A percentile compares a stretch with the other conserved stretches of the same genome.
Conservation (phyloP, 2,329 filamentous ascomycete genomes). For the Helminthosporium solani region DNA sequence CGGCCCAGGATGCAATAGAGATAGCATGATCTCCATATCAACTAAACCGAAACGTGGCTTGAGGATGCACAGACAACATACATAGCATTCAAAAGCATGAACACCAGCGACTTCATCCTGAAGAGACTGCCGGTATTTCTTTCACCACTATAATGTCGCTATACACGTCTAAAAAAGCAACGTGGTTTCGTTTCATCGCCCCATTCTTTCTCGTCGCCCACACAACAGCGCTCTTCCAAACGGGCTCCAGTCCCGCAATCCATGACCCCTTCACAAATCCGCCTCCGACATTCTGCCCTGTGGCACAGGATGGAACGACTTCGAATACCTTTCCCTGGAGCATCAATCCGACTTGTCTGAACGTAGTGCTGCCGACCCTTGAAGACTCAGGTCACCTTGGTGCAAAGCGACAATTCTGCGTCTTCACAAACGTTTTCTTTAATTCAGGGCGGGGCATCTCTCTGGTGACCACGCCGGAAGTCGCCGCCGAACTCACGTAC, state of each 20-base stretch:
- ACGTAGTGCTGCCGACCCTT: conserved; percentile 11
- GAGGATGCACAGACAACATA: not conserved
- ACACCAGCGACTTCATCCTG: not conserved
- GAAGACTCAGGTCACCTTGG: conserved; percentile 7
- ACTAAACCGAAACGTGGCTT: conserved; percentile 16
- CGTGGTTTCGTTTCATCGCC: not conserved
- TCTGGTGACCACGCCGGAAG: conserved; percentile 29
- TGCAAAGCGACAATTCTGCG: conserved; percentile 21
- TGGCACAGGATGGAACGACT: conserved; percentile 24
- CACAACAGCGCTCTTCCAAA: conserved; percentile 17
- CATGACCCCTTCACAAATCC: conserved; percentile 21
- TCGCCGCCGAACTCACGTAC: conserved; percentile 20
- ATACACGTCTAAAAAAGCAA: not conserved
- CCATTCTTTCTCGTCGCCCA: conserved; percentile 8
- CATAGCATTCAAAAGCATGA: not conserved
- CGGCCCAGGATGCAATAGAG: conserved; percentile 6
- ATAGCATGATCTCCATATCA: not conserved
- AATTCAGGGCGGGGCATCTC: conserved; percentile 30
- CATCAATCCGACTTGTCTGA: conserved; percentile 27
- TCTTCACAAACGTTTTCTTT: conserved; percentile 29
- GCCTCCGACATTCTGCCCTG: conserved; percentile 19
- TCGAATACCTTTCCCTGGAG: conserved; percentile 33
- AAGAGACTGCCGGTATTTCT: not conserved
- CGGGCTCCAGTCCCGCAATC: conserved; percentile 19
- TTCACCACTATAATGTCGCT: not conserved